Evolutionary conservation across 148 eudicot genomes (phyloP).

Genomic region (Gaultheria prostrata): DNA sequence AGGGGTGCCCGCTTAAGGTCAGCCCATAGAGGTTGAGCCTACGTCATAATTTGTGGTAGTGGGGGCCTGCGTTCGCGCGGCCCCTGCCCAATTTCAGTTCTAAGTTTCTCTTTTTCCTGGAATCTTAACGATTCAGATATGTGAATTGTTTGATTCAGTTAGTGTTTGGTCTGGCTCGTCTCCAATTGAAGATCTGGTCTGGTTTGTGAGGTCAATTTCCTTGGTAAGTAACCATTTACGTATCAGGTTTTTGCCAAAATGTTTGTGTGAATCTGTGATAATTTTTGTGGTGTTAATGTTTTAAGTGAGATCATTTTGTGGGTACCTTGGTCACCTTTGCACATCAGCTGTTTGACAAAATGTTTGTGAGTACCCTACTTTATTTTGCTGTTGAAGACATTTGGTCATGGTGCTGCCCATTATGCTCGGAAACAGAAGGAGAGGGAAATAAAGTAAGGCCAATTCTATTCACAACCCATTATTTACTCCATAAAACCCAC

Average conservation of each 20-base stretch:
- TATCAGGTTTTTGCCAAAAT: background rate
- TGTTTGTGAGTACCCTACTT: too few species aligned
- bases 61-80: conserved; percentile 79
- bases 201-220: background rate
- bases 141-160: too few species aligned
- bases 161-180: too few species aligned
- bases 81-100: conserved; percentile 26
- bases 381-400: too few species aligned
- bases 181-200: background rate
- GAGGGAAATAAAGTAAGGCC: background rate
- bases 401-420: too few species aligned
- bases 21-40: conserved; percentile 43
- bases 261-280: background rate
- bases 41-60: conserved; percentile 58
- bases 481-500: too few species aligned
- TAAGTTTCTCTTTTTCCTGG: too few species aligned
- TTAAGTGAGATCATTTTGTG: background rate
- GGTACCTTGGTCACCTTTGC: background rate
- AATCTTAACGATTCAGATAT: too few species aligned
- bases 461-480: too few species aligned
- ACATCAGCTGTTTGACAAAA: too few species aligned
- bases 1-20: conserved; percentile 51
- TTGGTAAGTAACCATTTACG: background rate
- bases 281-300: too few species aligned
- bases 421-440: too few species aligned